Evolutionary conservation across 2,329 filamentous ascomycete species (phyloP), one percentile per base, ranked within the genome.

Genomic region (Gnomoniopsis sp.): DNA sequence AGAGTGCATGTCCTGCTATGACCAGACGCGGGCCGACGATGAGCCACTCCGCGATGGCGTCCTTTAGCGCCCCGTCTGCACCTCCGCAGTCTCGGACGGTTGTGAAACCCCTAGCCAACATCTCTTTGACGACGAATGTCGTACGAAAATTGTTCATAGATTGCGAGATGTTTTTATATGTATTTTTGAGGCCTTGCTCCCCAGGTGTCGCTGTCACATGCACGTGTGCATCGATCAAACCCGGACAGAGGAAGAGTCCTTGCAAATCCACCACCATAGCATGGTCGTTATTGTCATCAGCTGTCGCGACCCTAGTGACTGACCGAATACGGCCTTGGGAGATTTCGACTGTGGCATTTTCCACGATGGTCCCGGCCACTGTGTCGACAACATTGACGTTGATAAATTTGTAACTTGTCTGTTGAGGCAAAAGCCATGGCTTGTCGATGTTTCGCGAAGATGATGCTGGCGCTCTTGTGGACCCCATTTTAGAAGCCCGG

Each of bases 71-170:
- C 0, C 75, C 64, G 2, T 68, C 68, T 4, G 79, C 78, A 4
- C 80, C 80, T 1, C 78, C 79, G 57, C 76, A 79, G 63, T 82
- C 79, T 2, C 80, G 71, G 10, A 79, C 72, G 7, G 70, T 76
- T 2, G 80, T 82, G 66, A 82, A 82, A 1, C 80, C 79, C 33
- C 79, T 72, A 26, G 69, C 65, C 0, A 82, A 71, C 70, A 81
- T 82, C 48, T 77, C 69, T 30, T 66, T 61, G 19, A 66, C 69
- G 14, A 76, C 68, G 55, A 71, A 76, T 15, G 75, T 67, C 58
- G 74, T 71, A 14, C 76, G 67, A 8, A 74, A 66, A 3, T 70
- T 61, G 2, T 67, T 68, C 11, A 67, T 69, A 19, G 12, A 41
- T 44, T 23, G 26, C n/a, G 41, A 34, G 30, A 38, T 38, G 53